Evolutionary conservation across 345 rosid genomes (phyloP).

Genomic region (Streptanthus diversifolius): DNA sequence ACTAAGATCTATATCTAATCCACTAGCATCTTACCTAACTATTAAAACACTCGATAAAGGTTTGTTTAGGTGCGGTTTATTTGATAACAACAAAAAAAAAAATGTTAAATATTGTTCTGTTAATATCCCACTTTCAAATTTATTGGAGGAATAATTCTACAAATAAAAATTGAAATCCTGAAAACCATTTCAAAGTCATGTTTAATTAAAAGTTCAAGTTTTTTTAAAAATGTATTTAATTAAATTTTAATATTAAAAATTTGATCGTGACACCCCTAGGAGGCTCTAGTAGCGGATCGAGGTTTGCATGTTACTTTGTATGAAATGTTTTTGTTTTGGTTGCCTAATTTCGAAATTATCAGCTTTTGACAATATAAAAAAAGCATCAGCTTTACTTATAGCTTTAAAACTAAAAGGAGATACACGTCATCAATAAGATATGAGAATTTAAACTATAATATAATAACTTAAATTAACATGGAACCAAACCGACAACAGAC

Average conservation of each 20-base stretch:
- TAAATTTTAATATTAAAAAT: neutral
- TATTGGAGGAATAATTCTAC: neutral
- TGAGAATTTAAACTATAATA: constrained; percentile 14
- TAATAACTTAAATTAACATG: constrained; percentile 29
- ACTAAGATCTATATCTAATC: constrained; percentile 18
- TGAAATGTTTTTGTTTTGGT: constrained; percentile 36
- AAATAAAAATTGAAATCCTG: neutral
- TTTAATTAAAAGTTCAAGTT: too few species aligned
- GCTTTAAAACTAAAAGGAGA: constrained; percentile 29
- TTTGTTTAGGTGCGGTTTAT: neutral
- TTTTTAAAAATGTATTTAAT: too few species aligned
- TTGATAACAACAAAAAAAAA: neutral
- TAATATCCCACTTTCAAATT: neutral
- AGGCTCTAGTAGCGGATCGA: constrained; percentile 36
- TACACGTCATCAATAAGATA: constrained; percentile 34
- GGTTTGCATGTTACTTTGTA: constrained; percentile 40
- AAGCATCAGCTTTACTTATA: constrained; percentile 28
- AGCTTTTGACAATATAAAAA: constrained; percentile 29
- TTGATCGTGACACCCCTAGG: constrained; percentile 24
- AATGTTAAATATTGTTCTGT: neutral
- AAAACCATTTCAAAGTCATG: neutral
- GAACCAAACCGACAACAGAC: constrained; percentile 38
- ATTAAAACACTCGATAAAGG: neutral
- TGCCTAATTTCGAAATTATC: constrained; percentile 36
- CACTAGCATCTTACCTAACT: constrained; percentile 30